These are phyloP conservation scores for Auricularia auricula-judae DNA, from an alignment of 768 basidiomycete genomes.

Conservation along the genomic window DNA sequence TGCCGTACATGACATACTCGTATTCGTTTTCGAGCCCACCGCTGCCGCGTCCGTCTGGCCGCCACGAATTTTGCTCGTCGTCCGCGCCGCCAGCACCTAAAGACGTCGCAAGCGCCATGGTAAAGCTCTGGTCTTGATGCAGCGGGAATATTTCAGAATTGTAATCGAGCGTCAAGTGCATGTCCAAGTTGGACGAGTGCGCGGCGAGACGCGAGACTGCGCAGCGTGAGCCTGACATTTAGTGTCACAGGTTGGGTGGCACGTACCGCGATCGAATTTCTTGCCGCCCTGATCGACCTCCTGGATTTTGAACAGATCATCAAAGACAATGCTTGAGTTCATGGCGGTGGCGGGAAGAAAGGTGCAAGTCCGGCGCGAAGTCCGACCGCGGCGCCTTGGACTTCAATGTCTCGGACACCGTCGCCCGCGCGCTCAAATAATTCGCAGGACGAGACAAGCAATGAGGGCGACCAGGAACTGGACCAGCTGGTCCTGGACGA, in stretches of 20 bases:
- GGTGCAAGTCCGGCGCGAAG: neutral
- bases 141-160: slow-evolving; percentile 87
- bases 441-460: neutral
- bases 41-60: slow-evolving; percentile 73
- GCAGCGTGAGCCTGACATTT: slow-evolving; percentile 1
- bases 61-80: slow-evolving; percentile 62
- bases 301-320: slow-evolving; percentile 84
- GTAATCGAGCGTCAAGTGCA: slow-evolving; percentile 90
- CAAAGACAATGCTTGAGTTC: slow-evolving; percentile 50
- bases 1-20: slow-evolving; percentile 99
- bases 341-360: neutral
- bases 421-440: neutral
- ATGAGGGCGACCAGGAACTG: neutral
- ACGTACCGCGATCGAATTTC: slow-evolving; percentile 93
- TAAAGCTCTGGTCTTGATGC: slow-evolving; percentile 54
- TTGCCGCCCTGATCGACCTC: slow-evolving; percentile 86
- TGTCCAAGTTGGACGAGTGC: slow-evolving; percentile 81
- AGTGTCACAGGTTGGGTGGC: neutral
- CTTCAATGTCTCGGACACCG: neutral
- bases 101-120: slow-evolving; percentile 78
- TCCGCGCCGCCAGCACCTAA: slow-evolving; percentile 49
- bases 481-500: neutral
- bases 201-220: slow-evolving; percentile 87
- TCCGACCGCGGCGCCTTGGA: neutral
- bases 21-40: slow-evolving; percentile 88